phyloP scores from a whole-genome alignment of 2,329 filamentous ascomycete genomes.

The Bipolaris zeicola region DNA sequence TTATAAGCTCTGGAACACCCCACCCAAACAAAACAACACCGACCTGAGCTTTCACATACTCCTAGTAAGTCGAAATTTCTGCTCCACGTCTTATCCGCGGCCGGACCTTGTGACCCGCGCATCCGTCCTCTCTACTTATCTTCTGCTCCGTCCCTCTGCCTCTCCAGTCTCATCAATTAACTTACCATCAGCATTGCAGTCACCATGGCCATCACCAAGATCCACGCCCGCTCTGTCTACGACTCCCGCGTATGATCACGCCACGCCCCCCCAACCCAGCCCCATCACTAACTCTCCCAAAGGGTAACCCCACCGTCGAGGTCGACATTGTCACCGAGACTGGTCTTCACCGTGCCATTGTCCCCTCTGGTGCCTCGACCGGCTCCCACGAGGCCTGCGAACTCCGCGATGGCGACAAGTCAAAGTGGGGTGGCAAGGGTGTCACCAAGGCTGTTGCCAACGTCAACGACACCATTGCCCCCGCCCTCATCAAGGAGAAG shows the following conservation, averaged over 20 bases:
- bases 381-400: constrained; percentile 60
- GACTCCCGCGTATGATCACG: constrained; percentile 72
- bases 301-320: constrained; percentile 94
- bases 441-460: constrained; percentile 62
- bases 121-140: constrained; percentile 33
- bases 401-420: constrained; percentile 60
- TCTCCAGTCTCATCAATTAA: constrained; percentile 31
- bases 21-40: constrained; percentile 36
- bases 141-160: constrained; percentile 19
- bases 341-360: constrained; percentile 95
- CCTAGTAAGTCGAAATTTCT: constrained; percentile 44
- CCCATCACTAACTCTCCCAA: constrained; percentile 14
- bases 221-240: constrained; percentile 78
- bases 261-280: background rate
- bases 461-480: constrained; percentile 61
- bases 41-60: constrained; percentile 29
- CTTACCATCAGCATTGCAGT: constrained; percentile 20
- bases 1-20: constrained; percentile 27
- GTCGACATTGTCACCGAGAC: constrained; percentile 96
- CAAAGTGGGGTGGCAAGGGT: constrained; percentile 61
- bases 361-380: constrained; percentile 94
- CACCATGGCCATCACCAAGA: constrained; percentile 74
- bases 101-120: constrained; percentile 37
- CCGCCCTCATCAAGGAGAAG: constrained; percentile 59
- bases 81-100: constrained; percentile 41